phyloP scores from a whole-genome alignment of 176 grass and related monocot species.

The Oryza rufipogon region DNA sequence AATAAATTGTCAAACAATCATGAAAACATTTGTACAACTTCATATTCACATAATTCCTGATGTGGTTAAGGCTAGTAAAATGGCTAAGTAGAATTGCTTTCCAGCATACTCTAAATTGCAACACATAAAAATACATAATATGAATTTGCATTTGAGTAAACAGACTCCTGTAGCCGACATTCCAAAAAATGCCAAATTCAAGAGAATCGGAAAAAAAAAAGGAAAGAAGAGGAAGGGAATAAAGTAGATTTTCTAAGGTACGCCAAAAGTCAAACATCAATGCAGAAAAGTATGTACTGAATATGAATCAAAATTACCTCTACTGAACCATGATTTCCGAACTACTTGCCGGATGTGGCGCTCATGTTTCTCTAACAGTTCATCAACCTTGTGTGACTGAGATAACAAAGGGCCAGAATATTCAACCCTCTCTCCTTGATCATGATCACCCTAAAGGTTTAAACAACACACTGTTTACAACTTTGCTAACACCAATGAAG shows the following conservation, averaged over 20 bases:
- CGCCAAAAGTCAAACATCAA: not conserved
- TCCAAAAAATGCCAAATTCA: not conserved
- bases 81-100: not conserved
- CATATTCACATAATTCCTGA: not conserved
- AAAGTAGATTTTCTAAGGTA: not conserved
- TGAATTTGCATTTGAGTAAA: not conserved
- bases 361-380: slow-evolving; percentile 85
- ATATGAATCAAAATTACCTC: slow-evolving; percentile 59
- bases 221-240: not conserved
- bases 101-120: not conserved
- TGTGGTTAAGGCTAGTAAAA: not conserved
- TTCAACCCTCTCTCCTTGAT: slow-evolving; percentile 75
- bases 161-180: not conserved
- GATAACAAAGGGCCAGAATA: slow-evolving; percentile 82
- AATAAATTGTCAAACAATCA: not conserved
- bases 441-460: slow-evolving; percentile 49
- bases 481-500: slow-evolving; percentile 3
- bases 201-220: not conserved
- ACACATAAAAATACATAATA: not conserved
- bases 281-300: not conserved
- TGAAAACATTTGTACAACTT: not conserved
- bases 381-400: slow-evolving; percentile 85
- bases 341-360: slow-evolving; percentile 80
- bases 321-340: slow-evolving; percentile 81
- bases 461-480: slow-evolving; percentile 15